Base-by-base conservation (phyloP, 2,329 filamentous ascomycete genomes). In the Pestalotiopsis sp. region DNA sequence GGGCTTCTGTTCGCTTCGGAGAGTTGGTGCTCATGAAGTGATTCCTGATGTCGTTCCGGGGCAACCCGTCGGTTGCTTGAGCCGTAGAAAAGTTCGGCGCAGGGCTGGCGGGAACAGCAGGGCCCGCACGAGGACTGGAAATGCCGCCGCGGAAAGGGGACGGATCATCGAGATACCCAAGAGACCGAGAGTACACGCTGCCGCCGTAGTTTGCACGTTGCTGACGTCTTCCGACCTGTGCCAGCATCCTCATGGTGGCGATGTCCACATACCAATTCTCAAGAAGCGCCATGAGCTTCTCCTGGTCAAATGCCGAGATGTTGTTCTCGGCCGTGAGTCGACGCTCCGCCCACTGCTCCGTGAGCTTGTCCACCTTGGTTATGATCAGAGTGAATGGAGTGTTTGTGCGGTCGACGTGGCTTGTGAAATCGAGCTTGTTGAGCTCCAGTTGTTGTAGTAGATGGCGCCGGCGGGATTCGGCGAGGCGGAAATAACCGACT, bases 251-350 rank as follows among this genome's bases (percentile, higher is more conserved):
- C 69, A 74, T 70, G 61, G 23, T 66, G 56, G 67, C 66, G 52
- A 75, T 73, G 11, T 66, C 59, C 20, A 71, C 66, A 36, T 71
- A 71, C 14, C 68, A 65, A 2, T 71, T 67, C 13, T 14, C 67
- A 2, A 75, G 57, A 20, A 74, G 52, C 6, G 38, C 7, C 13
- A 52, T 69, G 14, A 75, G 67, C 66, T 71, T 72, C 9, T 68
- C 64, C 36, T 69, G 69, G 49, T 73, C 65, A 52, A 75, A 75
- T 2, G 52, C 69, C 14, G 36, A 56, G n/a, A 75, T 68, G 12
- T 65, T 27, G 12, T 39, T 13, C 25, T 61, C 68, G 9, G 70
- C 73, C 17, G 61, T 12, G 3, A 67, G 4, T 14, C 66, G 59
- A 5, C 69, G 69, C 41, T 59, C 23, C 7, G 20, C 23, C 70